A percentile compares a stretch with the other conserved stretches of the same genome.
Evolutionary conservation across 2,329 filamentous ascomycete genomes (phyloP).

Genomic region (Colletotrichum abscissum): DNA sequence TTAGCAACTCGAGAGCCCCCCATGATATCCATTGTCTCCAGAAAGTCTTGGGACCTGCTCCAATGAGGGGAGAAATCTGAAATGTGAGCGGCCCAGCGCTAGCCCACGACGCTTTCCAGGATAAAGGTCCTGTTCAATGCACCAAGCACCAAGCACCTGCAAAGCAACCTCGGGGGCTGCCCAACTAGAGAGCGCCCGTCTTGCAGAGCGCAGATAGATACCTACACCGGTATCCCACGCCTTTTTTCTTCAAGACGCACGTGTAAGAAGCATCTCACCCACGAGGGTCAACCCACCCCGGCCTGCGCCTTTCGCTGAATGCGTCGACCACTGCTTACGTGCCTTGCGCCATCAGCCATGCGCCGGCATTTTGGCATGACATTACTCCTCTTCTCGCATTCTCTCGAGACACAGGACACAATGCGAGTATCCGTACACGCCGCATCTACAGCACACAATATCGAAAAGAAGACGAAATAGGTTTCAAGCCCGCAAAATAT

Average conservation of each 20-base stretch:
- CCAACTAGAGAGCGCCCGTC: neutral
- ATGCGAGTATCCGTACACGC: neutral
- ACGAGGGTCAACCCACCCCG: neutral
- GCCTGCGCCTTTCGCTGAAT: neutral
- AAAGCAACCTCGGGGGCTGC: neutral
- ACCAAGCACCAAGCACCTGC: neutral
- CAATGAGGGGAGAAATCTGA: constrained; percentile 3
- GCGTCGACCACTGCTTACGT: neutral
- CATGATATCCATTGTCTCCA: neutral
- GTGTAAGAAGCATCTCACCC: constrained; percentile 1
- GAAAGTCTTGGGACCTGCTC: constrained; percentile 1
- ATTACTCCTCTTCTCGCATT: neutral
- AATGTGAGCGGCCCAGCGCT: neutral
- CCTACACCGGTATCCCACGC: neutral
- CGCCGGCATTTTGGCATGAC: too few relatives aligned
- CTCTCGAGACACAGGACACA: neutral
- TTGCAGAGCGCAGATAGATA: neutral
- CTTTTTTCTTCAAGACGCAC: neutral
- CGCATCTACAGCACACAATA: neutral
- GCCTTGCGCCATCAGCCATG: neutral
- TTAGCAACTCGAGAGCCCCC: neutral
- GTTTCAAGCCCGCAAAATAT: too few relatives aligned
- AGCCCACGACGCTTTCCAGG: neutral
- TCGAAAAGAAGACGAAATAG: neutral
- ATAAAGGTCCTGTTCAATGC: neutral